A percentile compares a stretch with the other conserved stretches of the same genome.
Evolutionary conservation across 2,329 filamentous ascomycete species (phyloP).

Genomic region (Nemania bipapillata): DNA sequence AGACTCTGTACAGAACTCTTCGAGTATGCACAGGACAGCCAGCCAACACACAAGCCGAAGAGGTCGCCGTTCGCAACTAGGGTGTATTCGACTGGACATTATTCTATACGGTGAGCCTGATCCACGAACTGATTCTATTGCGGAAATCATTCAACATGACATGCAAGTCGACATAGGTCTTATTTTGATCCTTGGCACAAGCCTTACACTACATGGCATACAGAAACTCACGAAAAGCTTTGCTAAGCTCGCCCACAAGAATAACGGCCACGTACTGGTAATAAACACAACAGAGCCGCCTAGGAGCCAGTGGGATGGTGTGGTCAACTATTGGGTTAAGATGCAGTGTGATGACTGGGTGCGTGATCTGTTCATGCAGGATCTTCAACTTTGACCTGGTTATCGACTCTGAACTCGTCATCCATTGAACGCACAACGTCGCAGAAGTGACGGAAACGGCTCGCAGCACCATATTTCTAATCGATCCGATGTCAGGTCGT

Average conservation of each 20-base stretch:
- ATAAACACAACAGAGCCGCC: slow-evolving; percentile 78
- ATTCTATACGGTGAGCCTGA: slow-evolving; percentile 80
- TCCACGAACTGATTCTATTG: slow-evolving; percentile 74
- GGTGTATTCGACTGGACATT: slow-evolving; percentile 77
- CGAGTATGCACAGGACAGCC: background rate
- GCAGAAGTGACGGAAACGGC: no score
- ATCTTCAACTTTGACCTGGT: no score
- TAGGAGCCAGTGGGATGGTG: slow-evolving; percentile 76
- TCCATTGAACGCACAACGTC: no score
- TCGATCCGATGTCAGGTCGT: no score
- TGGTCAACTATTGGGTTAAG: slow-evolving; percentile 78
- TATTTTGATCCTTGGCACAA: slow-evolving; percentile 76
- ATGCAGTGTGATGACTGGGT: slow-evolving; percentile 83
- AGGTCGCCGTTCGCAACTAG: no score
- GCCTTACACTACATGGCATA: slow-evolving; percentile 75
- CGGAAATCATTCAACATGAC: slow-evolving; percentile 74
- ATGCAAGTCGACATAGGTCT: slow-evolving; percentile 72
- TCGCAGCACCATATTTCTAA: no score
- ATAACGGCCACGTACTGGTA: slow-evolving; percentile 75
- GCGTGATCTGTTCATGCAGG: slow-evolving; percentile 68
- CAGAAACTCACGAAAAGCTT: slow-evolving; percentile 78
- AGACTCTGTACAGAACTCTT: slow-evolving; percentile 18
- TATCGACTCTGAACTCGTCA: no score
- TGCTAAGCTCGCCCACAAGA: slow-evolving; percentile 75
- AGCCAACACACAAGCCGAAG: no score